A percentile compares a stretch with the other conserved stretches of the same genome.
phyloP scores from a whole-genome alignment of 176 grass and related monocot genomes.

The Alloteropsis semialata region DNA sequence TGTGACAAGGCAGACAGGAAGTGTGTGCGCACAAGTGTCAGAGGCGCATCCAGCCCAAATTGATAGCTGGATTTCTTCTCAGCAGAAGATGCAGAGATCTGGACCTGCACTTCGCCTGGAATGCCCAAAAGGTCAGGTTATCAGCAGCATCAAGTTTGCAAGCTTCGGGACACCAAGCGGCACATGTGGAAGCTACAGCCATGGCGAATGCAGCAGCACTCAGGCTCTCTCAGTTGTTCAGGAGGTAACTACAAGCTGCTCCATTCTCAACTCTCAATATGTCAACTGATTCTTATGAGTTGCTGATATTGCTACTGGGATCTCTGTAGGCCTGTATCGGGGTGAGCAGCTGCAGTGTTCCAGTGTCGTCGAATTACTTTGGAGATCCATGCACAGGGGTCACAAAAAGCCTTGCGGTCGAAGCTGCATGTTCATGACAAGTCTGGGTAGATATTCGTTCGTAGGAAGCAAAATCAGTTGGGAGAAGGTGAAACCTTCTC shows the following conservation, averaged over 20 bases:
- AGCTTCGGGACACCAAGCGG: conserved; percentile 92
- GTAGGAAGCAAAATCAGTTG: conserved; percentile 28
- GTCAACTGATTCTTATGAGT: not conserved
- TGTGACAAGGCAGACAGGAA: conserved; percentile 46
- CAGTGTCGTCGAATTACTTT: conserved; percentile 67
- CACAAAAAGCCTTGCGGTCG: conserved; percentile 83
- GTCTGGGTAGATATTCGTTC: conserved; percentile 19
- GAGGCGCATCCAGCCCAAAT: conserved; percentile 77
- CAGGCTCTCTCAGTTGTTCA: conserved; percentile 68
- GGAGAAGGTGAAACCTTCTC: conserved; percentile 42
- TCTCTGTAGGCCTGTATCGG: conserved; percentile 71
- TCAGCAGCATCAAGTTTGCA: conserved; percentile 79
- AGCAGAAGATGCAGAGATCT: conserved; percentile 37
- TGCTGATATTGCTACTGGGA: conserved; percentile 19
- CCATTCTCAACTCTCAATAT: conserved; percentile 14
- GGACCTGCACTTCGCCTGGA: conserved; percentile 63
- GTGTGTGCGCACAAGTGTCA: conserved; percentile 72
- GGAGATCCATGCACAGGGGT: conserved; percentile 80
- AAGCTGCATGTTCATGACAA: conserved; percentile 85
- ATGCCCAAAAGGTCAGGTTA: conserved; percentile 74
- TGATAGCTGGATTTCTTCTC: conserved; percentile 50
- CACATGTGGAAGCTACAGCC: conserved; percentile 69
- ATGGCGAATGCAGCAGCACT: conserved; percentile 76
- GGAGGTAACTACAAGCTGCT: conserved; percentile 55
- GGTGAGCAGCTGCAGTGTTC: conserved; percentile 58